These are phyloP conservation scores for Lathyrus aphaca DNA, from an alignment of 306 rosid genomes.

Conservation along the genomic window DNA sequence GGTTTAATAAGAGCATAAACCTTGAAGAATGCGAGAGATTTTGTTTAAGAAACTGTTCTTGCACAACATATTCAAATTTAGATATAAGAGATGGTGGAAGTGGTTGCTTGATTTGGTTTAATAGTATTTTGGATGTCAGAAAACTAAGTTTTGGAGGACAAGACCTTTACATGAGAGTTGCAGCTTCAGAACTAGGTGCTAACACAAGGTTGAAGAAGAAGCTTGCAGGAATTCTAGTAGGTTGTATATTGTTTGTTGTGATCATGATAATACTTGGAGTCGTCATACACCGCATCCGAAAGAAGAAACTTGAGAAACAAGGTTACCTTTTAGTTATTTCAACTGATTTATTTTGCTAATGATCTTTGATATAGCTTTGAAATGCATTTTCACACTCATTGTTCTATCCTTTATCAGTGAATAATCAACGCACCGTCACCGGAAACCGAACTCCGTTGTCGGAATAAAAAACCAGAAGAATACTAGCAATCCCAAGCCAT, in stretches of 20 bases:
- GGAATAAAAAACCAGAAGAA: no score
- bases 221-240: slow-evolving; percentile 39
- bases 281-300: neutral
- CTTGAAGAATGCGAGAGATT: slow-evolving; percentile 36
- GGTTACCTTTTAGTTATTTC: slow-evolving; percentile 26
- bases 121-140: slow-evolving; percentile 39
- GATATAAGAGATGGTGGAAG: slow-evolving; percentile 41
- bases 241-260: slow-evolving; percentile 28
- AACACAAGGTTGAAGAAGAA: slow-evolving; percentile 27
- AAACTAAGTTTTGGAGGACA: no score
- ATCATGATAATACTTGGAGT: slow-evolving; percentile 26
- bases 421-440: no score
- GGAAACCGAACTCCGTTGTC: no score
- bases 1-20: slow-evolving; percentile 40
- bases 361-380: neutral
- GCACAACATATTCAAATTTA: slow-evolving; percentile 45
- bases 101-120: slow-evolving; percentile 57
- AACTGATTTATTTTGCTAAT: neutral
- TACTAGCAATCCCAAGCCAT: no score
- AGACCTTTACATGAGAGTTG: no score
- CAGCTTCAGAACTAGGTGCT: no score
- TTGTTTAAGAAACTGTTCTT: slow-evolving; percentile 44
- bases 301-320: slow-evolving; percentile 26
- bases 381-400: neutral
- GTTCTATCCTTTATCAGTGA: neutral